Percentiles rank a stretch among this genome's conserved stretches.
phyloP scores from a whole-genome alignment of 2,329 filamentous ascomycete species.

The Pezizomycotina sp. region DNA sequence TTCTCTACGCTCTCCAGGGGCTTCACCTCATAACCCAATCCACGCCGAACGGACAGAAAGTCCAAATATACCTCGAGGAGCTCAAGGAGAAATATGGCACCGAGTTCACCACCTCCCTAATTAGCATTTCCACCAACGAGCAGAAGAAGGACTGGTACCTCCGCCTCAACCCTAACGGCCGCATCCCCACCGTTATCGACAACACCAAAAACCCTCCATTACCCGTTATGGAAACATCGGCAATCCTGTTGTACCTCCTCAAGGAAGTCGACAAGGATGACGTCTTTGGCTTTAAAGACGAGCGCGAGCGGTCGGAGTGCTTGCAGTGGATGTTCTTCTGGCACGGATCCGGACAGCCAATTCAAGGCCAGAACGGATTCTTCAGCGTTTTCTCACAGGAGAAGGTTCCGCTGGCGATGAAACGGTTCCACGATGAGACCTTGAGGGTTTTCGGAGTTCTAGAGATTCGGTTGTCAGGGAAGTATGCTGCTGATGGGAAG shows the following conservation, averaged over 20 bases:
- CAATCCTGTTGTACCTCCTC: conserved; percentile 38
- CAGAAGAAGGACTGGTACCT: conserved; percentile 42
- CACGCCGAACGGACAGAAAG: conserved; percentile 38
- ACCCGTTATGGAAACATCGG: conserved; percentile 38
- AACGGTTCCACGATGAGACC: conserved; percentile 38
- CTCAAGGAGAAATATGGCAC: conserved; percentile 36
- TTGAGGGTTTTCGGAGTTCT: conserved; percentile 39
- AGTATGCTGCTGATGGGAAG: conserved; percentile 35
- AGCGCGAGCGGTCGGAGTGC: conserved; percentile 35
- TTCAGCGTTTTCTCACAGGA: conserved; percentile 34
- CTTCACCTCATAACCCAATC: conserved; percentile 37
- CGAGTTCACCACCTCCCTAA: conserved; percentile 35
- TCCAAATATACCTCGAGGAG: conserved; percentile 41
- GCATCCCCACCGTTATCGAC: conserved; percentile 38
- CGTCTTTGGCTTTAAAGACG: conserved; percentile 37
- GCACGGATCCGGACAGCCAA: conserved; percentile 34
- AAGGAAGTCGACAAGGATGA: conserved; percentile 36
- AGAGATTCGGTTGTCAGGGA: conserved; percentile 38
- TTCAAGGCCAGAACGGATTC: conserved; percentile 28
- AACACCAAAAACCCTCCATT: conserved; percentile 36
- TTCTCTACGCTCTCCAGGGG: conserved; percentile 26
- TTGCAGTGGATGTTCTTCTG: conserved; percentile 42
- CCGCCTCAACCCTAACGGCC: conserved; percentile 34
- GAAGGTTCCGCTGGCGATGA: conserved; percentile 36
- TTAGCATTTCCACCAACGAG: conserved; percentile 38